Percentiles rank a stretch among this genome's conserved stretches.
Evolutionary conservation across 768 basidiomycete genomes (phyloP).

Genomic region (Cystofilobasidium bisporidii): DNA sequence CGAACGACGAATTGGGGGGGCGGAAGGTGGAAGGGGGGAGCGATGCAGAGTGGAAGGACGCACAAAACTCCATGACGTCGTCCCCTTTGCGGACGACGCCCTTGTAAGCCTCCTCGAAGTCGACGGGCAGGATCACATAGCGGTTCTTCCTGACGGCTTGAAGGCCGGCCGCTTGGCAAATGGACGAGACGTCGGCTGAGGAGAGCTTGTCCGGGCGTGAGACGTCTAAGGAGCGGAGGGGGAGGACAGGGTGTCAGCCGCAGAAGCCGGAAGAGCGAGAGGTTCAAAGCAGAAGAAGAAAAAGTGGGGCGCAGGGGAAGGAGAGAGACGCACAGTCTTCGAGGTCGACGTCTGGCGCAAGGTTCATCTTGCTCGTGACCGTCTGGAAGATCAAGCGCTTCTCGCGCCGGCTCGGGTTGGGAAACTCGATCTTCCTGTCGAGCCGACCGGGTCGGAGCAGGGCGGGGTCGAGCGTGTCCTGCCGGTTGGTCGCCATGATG

Average conservation of each 20-base stretch:
- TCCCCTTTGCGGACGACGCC: slow-evolving; percentile 94
- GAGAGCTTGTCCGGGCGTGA: slow-evolving; percentile 92
- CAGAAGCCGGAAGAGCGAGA: no score
- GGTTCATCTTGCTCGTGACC: slow-evolving; percentile 92
- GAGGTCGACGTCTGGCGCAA: slow-evolving; percentile 92
- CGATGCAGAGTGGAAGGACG: no score
- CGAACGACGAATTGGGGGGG: not conserved
- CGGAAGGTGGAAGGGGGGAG: not conserved
- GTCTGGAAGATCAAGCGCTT: slow-evolving; percentile 97
- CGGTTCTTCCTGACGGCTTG: slow-evolving; percentile 46
- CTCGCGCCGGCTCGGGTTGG: slow-evolving; percentile 83
- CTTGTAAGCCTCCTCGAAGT: slow-evolving; percentile 99
- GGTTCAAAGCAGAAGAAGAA: not conserved
- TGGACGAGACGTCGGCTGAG: slow-evolving; percentile 87
- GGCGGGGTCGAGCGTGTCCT: slow-evolving; percentile 95
- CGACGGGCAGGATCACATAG: slow-evolving; percentile 88
- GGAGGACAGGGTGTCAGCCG: not conserved
- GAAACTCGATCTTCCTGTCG: slow-evolving; percentile 98
- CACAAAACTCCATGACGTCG: slow-evolving; percentile 95
- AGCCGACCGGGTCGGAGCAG: slow-evolving; percentile 93
- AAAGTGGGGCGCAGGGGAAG: not conserved
- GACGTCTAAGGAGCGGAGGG: slow-evolving; percentile 56
- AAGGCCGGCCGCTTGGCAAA: slow-evolving; percentile 92
- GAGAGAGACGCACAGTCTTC: slow-evolving; percentile 74
- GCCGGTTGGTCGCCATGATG: slow-evolving; percentile 99